These are phyloP conservation scores for Vinca minor DNA, from an alignment of 257 asterid genomes.

Conservation along the genomic window DNA sequence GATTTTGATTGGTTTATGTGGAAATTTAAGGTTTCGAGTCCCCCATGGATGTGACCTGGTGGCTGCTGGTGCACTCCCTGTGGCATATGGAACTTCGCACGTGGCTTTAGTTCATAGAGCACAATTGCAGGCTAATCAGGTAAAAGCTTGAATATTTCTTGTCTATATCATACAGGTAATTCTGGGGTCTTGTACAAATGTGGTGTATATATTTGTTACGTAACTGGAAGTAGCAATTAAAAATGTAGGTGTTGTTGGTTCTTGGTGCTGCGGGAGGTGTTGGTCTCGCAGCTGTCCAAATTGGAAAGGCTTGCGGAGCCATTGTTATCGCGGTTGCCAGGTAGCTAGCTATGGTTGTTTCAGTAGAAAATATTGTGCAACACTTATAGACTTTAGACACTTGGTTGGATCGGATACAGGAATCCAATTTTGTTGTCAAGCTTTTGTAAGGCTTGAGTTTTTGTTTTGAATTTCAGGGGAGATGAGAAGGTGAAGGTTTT, in stretches of 20 bases:
- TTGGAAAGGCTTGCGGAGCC: slow-evolving; percentile 86
- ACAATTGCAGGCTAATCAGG: slow-evolving; percentile 58
- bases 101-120: slow-evolving; percentile 91
- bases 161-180: neutral
- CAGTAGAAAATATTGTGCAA: neutral
- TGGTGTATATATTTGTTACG: neutral
- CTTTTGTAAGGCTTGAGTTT: slow-evolving; percentile 13
- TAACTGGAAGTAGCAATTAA: slow-evolving; percentile 1
- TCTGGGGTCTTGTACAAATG: neutral
- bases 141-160: slow-evolving; percentile 13
- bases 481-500: slow-evolving; percentile 64
- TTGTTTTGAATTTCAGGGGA: slow-evolving; percentile 45
- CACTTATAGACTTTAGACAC: neutral
- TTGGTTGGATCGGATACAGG: neutral
- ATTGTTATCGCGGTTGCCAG: slow-evolving; percentile 85
- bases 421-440: slow-evolving; percentile 3
- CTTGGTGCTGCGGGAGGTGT: slow-evolving; percentile 99
- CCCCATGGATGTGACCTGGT: slow-evolving; percentile 87
- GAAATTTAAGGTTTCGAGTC: slow-evolving; percentile 48
- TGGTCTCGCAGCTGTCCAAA: slow-evolving; percentile 92
- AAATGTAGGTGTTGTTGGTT: slow-evolving; percentile 71
- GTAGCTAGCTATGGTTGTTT: slow-evolving; percentile 30
- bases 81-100: slow-evolving; percentile 93
- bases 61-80: slow-evolving; percentile 81
- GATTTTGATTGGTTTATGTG: slow-evolving; percentile 10